Evolutionary conservation across 345 rosid species (phyloP).

Genomic region (Salix caprea): DNA sequence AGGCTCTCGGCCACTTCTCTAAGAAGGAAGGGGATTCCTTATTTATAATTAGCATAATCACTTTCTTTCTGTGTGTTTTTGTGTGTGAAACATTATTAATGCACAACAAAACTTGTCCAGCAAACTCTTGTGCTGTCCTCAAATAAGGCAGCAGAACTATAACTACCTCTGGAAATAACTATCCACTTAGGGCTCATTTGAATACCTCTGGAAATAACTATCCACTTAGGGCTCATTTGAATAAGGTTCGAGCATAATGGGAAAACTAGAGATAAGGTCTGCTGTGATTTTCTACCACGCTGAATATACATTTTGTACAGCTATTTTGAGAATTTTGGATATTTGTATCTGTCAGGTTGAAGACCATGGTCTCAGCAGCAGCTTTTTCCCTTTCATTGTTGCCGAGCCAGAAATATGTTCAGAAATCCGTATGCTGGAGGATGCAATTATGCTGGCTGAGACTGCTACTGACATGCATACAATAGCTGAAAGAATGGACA

Average conservation of each 20-base stretch:
- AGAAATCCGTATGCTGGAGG: constrained; percentile 78
- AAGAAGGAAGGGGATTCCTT: neutral
- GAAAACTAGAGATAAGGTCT: neutral
- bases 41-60: neutral
- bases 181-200: neutral
- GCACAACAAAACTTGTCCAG: neutral
- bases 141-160: neutral
- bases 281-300: neutral
- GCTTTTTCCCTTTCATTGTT: constrained; percentile 91
- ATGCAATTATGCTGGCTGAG: constrained; percentile 47
- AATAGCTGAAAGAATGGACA: constrained; percentile 28
- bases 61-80: neutral
- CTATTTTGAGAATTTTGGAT: constrained; percentile 12
- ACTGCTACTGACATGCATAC: constrained; percentile 26
- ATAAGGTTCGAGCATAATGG: neutral
- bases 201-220: neutral
- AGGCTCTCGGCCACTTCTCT: neutral
- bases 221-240: neutral
- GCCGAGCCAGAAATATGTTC: constrained; percentile 78
- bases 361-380: constrained; percentile 72
- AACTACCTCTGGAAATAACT: neutral
- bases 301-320: neutral
- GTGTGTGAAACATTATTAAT: neutral
- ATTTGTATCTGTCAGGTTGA: constrained; percentile 54
- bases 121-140: neutral